A percentile compares a stretch with the other conserved stretches of the same genome.
Evolutionary conservation across 768 basidiomycete genomes (phyloP).

Genomic region (Rickenella mellea): DNA sequence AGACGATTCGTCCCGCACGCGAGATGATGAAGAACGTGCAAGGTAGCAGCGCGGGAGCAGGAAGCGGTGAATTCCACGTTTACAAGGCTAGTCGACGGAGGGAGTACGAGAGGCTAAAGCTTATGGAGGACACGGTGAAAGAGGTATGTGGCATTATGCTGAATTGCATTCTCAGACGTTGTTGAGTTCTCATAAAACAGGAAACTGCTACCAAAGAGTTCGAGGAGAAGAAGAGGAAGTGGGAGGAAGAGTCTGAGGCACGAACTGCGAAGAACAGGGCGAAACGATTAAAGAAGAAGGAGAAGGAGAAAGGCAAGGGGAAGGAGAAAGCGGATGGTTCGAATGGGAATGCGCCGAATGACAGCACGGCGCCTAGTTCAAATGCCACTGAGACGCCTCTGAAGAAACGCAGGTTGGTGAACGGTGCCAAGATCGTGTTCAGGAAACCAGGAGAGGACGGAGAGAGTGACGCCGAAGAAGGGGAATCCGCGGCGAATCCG

Average conservation of each 20-base stretch:
- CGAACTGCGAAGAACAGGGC: conserved; percentile 95
- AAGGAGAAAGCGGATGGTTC: conserved; percentile 16
- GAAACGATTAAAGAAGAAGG: conserved; percentile 88
- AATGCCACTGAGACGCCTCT: conserved; percentile 29
- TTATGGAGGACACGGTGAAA: conserved; percentile 75
- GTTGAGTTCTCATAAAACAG: conserved; percentile 26
- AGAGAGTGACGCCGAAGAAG: conserved; percentile 28
- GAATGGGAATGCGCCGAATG: conserved; percentile 18
- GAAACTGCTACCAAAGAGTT: conserved; percentile 68
- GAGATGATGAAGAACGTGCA: conserved; percentile 99
- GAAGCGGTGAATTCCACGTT: conserved; percentile 96
- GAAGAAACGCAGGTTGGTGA: conserved; percentile 78
- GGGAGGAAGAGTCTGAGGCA: conserved; percentile 63
- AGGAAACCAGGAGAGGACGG: conserved; percentile 39
- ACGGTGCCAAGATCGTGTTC: conserved; percentile 62
- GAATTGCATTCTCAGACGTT: not conserved
- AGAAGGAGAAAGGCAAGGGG: conserved; percentile 1
- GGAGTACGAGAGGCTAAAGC: conserved; percentile 89
- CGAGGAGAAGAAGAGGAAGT: conserved; percentile 59
- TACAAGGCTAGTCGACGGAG: conserved; percentile 91
- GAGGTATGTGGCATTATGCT: conserved; percentile 41
- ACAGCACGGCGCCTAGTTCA: not conserved
- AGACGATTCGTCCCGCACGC: conserved; percentile 67
- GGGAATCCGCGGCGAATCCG: conserved; percentile 1
- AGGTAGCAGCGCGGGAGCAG: conserved; percentile 94